phyloP scores from a whole-genome alignment of 2,329 filamentous ascomycete species.

The Aspergillus fumigatus region DNA sequence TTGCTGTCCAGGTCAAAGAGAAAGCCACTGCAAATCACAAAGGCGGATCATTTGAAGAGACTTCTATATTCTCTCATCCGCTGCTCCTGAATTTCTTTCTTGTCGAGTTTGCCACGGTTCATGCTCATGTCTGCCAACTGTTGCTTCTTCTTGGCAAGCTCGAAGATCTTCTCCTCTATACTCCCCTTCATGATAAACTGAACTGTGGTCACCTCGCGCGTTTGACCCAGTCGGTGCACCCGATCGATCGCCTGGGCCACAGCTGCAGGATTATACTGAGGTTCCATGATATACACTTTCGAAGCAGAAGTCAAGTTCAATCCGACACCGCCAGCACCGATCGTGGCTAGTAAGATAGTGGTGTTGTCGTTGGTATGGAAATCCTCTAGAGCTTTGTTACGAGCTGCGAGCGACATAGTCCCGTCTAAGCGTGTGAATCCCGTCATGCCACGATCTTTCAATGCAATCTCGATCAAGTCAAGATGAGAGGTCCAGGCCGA shows the following conservation, averaged over 20 bases:
- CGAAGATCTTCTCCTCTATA: constrained; percentile 91
- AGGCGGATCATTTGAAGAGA: constrained; percentile 46
- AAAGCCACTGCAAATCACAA: constrained; percentile 6
- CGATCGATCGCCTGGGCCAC: constrained; percentile 94
- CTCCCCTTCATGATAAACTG: constrained; percentile 86
- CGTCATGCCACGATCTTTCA: constrained; percentile 53
- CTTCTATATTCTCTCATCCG: constrained; percentile 58
- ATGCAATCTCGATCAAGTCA: constrained; percentile 81
- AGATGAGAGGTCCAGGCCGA: constrained; percentile 95
- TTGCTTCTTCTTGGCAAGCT: constrained; percentile 88
- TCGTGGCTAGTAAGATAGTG: constrained; percentile 82
- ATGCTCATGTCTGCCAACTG: constrained; percentile 83
- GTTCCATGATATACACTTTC: constrained; percentile 95
- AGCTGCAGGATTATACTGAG: constrained; percentile 92
- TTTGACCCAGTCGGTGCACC: constrained; percentile 87
- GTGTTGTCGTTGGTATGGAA: constrained; percentile 71
- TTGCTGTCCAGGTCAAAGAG: background rate
- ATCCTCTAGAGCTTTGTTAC: constrained; percentile 67
- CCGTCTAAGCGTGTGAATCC: constrained; percentile 80
- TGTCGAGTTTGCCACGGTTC: constrained; percentile 60
- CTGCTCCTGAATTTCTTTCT: constrained; percentile 61
- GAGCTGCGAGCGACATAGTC: constrained; percentile 71
- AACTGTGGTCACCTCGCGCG: constrained; percentile 76
- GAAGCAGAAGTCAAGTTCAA: constrained; percentile 84
- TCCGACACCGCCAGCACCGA: constrained; percentile 85